These are phyloP conservation scores for Mucor sp. DNA, from an alignment of 371 early-diverging fungal genomes.

Conservation along the genomic window DNA sequence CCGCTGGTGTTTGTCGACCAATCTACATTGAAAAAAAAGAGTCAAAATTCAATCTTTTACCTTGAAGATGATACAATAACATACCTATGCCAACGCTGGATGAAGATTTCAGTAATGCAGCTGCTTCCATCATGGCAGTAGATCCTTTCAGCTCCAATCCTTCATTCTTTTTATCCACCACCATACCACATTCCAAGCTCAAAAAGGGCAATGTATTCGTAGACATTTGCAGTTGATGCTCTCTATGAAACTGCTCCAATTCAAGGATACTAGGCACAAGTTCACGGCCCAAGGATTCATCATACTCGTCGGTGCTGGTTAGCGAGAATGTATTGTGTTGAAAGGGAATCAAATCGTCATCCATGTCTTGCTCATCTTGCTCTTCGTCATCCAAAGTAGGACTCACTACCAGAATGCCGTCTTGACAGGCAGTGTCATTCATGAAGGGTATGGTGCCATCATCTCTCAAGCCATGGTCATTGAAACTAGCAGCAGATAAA, in stretches of 20 bases:
- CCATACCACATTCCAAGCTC: conserved; percentile 31
- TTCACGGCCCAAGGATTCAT: conserved; percentile 60
- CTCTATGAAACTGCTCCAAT: conserved; percentile 26
- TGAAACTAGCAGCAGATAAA: conserved; percentile 46
- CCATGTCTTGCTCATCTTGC: conserved; percentile 4
- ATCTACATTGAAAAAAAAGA: conserved; percentile 21
- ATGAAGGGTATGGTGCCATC: neutral
- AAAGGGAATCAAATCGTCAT: conserved; percentile 10
- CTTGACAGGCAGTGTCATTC: neutral
- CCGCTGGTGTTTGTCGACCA: conserved; percentile 31
- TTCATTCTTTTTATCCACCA: neutral
- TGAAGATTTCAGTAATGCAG: neutral
- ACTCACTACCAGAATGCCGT: neutral
- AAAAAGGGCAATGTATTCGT: conserved; percentile 30
- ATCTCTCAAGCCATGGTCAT: conserved; percentile 27
- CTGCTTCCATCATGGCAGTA: neutral
- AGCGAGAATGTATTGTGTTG: conserved; percentile 52
- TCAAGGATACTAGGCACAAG: conserved; percentile 34
- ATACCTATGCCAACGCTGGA: neutral
- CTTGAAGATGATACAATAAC: neutral
- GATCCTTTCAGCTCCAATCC: neutral
- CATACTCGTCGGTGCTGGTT: conserved; percentile 63
- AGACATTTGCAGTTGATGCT: conserved; percentile 30
- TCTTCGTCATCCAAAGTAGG: conserved; percentile 3
- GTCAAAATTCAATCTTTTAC: neutral